Base-by-base conservation (phyloP, 2,329 filamentous ascomycete genomes). In the Pyrenophora seminiperda region DNA sequence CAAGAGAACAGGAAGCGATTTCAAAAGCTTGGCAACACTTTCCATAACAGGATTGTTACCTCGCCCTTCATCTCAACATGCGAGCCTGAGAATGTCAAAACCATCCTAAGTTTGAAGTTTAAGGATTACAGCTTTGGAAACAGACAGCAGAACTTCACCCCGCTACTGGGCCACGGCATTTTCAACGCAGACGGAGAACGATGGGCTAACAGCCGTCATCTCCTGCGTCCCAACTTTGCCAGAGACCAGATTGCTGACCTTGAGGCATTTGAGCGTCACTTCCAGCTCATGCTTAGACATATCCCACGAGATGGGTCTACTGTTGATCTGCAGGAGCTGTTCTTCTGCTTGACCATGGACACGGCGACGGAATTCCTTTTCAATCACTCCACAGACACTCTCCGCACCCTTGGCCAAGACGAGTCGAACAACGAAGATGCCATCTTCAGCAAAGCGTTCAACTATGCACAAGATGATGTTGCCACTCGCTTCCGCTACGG, bases 201-300 rank as follows among this genome's bases (percentile, higher is more conserved):
- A 14, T 75, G 73, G 73, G 63, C 68, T 9, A 69, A 73, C 40
- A 71, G 67, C 15, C 67, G 78, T 7, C 75, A 78, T 20, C 72
- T 80, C 54, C 73, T 87, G 11, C 73, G 81, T 17, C 81, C 81
- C 1, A 80, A 81, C 52, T 84, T 83, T 56, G 75, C 72, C 1
- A 71, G 79, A 7, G 75, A 77, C 9, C 81, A 83, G 55, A 75
- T 84, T 7, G 77, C 76, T 4, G 79, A 84, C 60, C 65, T 83
- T 5, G 71, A 75, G 1, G 82, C 81, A 1, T 85, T 88, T 42
- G 85, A 89, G 59, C 72, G 67, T 2, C 84, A 88, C 71, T 76
- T 87, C 13, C 69, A 76, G 24, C 75, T 80, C 19, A 73, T 90
- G 48, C 75, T 89, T 19, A 74, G 77, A n/a, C 77, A 79, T 17